These are phyloP conservation scores for Phoma herbarum DNA, from an alignment of 2,329 filamentous ascomycete species.

Conservation along the genomic window DNA sequence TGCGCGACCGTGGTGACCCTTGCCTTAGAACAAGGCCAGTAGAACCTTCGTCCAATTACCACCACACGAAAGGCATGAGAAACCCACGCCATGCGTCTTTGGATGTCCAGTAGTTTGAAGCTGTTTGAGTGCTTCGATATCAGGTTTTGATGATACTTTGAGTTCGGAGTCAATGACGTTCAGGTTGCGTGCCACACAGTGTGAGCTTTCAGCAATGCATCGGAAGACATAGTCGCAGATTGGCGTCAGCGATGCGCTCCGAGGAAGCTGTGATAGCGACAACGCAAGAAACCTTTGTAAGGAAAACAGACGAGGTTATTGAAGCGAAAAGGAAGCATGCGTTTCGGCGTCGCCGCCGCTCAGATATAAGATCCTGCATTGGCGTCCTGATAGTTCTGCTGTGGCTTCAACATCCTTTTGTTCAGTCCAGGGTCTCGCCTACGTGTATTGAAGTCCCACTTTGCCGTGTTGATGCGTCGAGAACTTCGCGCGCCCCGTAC, in stretches of 20 bases:
- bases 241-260: not conserved
- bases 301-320: not conserved
- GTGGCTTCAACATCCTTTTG: constrained; percentile 8
- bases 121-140: not conserved
- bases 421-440: constrained; percentile 1
- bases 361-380: not conserved
- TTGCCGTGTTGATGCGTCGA: constrained; percentile 4
- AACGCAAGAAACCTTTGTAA: not conserved
- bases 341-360: constrained; percentile 5
- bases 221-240: constrained; percentile 4
- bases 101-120: not conserved
- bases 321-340: not conserved
- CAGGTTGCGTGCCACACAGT: constrained; percentile 2
- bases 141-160: not conserved
- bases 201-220: constrained; percentile 5
- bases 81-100: not conserved
- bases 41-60: not conserved
- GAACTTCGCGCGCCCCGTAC: constrained; percentile 16
- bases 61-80: not conserved
- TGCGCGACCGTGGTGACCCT: constrained; percentile 14
- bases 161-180: not conserved
- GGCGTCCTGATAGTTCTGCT: not conserved
- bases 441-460: constrained; percentile 15
- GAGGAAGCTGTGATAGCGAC: not conserved
- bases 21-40: constrained; percentile 17